Base-by-base conservation (phyloP, 208 protist species). In the Spongospora subterranea region DNA sequence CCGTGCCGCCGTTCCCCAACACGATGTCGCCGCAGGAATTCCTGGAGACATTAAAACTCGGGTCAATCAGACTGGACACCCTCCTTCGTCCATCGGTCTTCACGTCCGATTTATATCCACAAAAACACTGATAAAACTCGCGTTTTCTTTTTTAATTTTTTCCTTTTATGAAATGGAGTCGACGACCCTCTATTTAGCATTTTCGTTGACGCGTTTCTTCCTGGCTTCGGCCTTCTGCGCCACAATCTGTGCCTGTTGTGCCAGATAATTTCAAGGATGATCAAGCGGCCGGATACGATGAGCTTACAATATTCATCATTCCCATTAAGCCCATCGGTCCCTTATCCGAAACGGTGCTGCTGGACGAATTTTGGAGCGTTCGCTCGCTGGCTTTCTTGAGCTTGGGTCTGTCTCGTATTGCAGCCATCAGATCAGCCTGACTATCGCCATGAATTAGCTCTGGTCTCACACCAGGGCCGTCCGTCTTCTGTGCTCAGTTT, bases 251-350 rank as follows among this genome's bases (percentile, higher is more conserved):
- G 71, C 50, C 50, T 60, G 24, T n/a, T n/a, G n/a, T n/a, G 24
- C 50, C 6, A 24, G 13, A 24, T 60, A 60, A 29, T 60, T 6
- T 60, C 24, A 60, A 60, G 24, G 6, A 60, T 60, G 50, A 60
- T 60, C 50, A 29, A 6, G 24, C 24, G 6, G 13, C 13, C 6
- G 6, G 24, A 60, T 6, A 29, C 50, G 6, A 24, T 60, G 50
- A 60, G 6, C 50, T 24, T 60, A 60, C 71, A 43, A 82, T 82
- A 43, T 82, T 82, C 71, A 82, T 82, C 71, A 82, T 82, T 35
- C 71, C 71, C 71, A 82, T 82, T n/a, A 82, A 40, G n/a, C 40
- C 71, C 71, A 35, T 82, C 35, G 13, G 35, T 43, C 35, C 35
- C 35, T 82, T 82, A 35, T 35, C 71, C 6, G 71, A 45, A 13